Evolutionary conservation across 768 basidiomycete species (phyloP).

Genomic region (Leccinum olivaceopallidum): DNA sequence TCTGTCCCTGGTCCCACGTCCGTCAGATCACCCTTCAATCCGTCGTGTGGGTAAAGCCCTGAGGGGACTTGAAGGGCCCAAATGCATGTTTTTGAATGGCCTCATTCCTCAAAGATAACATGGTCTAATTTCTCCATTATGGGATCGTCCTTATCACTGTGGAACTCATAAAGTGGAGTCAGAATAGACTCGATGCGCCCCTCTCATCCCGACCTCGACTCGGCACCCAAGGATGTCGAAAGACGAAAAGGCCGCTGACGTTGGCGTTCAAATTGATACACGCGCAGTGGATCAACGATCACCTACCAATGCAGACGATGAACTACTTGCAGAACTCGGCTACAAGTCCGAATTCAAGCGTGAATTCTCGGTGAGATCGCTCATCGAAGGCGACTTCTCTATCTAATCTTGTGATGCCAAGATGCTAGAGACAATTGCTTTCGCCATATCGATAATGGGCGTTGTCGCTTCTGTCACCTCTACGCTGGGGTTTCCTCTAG

Average conservation of each 20-base stretch:
- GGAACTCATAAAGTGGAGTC: neutral
- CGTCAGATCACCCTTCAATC: neutral
- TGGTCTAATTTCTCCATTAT: neutral
- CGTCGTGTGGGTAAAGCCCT: neutral
- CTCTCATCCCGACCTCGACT: neutral
- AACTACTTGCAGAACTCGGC: constrained; percentile 60
- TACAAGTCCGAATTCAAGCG: constrained; percentile 74
- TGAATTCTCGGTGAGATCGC: constrained; percentile 60
- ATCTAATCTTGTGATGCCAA: constrained; percentile 5
- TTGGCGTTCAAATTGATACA: constrained; percentile 10
- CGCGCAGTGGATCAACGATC: constrained; percentile 13
- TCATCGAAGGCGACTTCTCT: neutral
- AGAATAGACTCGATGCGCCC: neutral
- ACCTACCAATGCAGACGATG: constrained; percentile 49
- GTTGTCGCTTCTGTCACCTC: constrained; percentile 68
- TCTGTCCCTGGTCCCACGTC: neutral
- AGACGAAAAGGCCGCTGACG: constrained; percentile 20
- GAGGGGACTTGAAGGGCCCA: neutral
- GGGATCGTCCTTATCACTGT: neutral
- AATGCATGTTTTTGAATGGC: neutral
- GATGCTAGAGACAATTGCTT: constrained; percentile 63
- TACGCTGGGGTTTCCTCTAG: constrained; percentile 61
- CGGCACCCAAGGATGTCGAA: constrained; percentile 16
- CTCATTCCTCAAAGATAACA: neutral
- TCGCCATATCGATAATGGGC: constrained; percentile 72